Percentiles rank a stretch among this genome's conserved stretches.
Evolutionary conservation across 345 rosid species (phyloP).

Genomic region (Brassica juncea): DNA sequence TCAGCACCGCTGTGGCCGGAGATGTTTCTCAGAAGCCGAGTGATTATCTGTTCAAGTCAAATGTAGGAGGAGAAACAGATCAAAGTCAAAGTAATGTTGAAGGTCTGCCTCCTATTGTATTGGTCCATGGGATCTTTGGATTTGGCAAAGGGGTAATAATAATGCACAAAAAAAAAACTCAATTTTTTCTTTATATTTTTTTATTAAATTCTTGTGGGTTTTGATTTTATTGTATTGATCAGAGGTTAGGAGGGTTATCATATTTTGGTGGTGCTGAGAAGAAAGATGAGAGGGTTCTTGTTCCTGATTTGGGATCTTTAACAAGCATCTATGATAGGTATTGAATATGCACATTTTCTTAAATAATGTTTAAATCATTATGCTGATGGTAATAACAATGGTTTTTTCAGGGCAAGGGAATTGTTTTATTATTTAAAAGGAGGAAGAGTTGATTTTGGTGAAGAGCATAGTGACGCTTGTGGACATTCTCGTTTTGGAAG

Average conservation of each 20-base stretch:
- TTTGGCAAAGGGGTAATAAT: conserved; percentile 88
- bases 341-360: not conserved
- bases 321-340: conserved; percentile 92
- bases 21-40: conserved; percentile 60
- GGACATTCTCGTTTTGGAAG: conserved; percentile 92
- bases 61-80: conserved; percentile 33
- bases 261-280: conserved; percentile 99
- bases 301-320: conserved; percentile 96
- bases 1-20: conserved; percentile 88
- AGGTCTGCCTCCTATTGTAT: conserved; percentile 79
- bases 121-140: conserved; percentile 98
- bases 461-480: conserved; percentile 84
- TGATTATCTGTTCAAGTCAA: conserved; percentile 59
- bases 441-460: conserved; percentile 88
- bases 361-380: not conserved
- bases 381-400: conserved; percentile 27
- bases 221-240: conserved; percentile 1
- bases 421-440: conserved; percentile 96
- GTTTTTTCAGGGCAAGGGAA: conserved; percentile 62
- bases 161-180: not conserved
- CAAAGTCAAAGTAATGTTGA: conserved; percentile 33
- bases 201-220: conserved; percentile 4
- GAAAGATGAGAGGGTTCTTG: conserved; percentile 92
- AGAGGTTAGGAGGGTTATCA: conserved; percentile 89
- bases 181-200: not conserved